These are phyloP conservation scores for Fusarium tuaranense DNA, from an alignment of 2,329 filamentous ascomycete species.

Conservation along the genomic window DNA sequence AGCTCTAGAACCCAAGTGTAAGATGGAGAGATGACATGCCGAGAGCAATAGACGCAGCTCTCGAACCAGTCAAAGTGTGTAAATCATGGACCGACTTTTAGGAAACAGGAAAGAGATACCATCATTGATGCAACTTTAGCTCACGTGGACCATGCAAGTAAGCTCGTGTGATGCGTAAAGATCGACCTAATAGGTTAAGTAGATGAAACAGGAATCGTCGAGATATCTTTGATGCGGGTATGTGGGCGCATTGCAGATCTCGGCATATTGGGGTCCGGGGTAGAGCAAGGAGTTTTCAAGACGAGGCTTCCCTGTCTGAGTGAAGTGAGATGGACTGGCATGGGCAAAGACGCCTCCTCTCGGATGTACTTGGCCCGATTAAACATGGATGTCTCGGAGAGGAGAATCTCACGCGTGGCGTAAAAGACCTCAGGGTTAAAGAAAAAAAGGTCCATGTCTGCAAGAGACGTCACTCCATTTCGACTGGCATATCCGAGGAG, in stretches of 20 bases:
- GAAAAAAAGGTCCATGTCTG: not conserved
- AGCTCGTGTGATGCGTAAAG: conserved; percentile 23
- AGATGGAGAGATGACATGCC: not conserved
- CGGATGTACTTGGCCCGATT: conserved; percentile 31
- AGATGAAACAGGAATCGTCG: conserved; percentile 19
- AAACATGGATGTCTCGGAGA: conserved; percentile 26
- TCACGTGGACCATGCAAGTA: conserved; percentile 27
- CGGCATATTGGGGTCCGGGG: conserved; percentile 23
- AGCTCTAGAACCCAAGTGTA: conserved; percentile 10
- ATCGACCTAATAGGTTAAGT: conserved; percentile 17
- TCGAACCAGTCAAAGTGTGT: not conserved
- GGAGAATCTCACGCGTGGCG: not conserved
- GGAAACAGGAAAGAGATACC: conserved; percentile 2
- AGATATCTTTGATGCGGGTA: conserved; percentile 19
- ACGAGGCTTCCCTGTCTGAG: not conserved
- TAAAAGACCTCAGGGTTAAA: not conserved
- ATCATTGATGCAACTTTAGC: conserved; percentile 23
- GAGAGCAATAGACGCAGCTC: not conserved
- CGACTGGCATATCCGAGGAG: conserved; percentile 32
- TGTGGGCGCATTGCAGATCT: conserved; percentile 25
- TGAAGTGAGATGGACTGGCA: conserved; percentile 23
- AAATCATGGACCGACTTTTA: conserved; percentile 7
- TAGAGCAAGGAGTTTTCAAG: conserved; percentile 2
- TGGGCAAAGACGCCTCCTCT: conserved; percentile 12
- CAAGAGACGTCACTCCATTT: conserved; percentile 25